A percentile compares a stretch with the other conserved stretches of the same genome.
phyloP scores from a whole-genome alignment of 306 rosid genomes.

The Echinosophora koreensis region DNA sequence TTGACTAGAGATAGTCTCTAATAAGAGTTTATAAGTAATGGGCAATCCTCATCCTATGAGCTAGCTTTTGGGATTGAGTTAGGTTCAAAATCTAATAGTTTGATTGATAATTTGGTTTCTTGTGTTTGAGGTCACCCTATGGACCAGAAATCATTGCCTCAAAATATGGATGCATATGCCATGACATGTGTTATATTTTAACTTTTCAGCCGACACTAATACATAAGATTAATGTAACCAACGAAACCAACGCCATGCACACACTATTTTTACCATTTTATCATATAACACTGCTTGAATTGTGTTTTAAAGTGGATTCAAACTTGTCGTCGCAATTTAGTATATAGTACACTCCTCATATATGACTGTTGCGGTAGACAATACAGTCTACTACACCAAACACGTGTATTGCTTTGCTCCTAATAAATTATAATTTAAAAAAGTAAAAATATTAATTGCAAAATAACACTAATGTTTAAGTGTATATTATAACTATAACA shows the following conservation, averaged over 20 bases:
- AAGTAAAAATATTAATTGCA: too few relatives aligned
- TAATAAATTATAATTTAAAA: background rate
- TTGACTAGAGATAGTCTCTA: too few relatives aligned
- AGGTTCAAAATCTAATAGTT: too few relatives aligned
- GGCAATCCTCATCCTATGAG: too few relatives aligned
- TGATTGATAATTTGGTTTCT: slow-evolving; percentile 2
- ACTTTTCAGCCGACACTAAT: slow-evolving; percentile 13
- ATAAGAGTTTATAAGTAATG: too few relatives aligned
- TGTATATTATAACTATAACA: background rate
- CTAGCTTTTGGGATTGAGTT: too few relatives aligned
- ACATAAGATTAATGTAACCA: background rate
- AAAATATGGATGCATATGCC: background rate
- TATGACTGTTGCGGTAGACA: too few relatives aligned
- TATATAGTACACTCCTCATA: too few relatives aligned
- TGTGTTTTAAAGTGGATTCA: background rate
- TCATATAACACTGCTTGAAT: background rate
- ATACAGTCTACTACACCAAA: background rate
- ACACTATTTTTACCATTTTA: background rate
- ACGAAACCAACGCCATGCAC: slow-evolving; percentile 16
- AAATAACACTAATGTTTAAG: too few relatives aligned
- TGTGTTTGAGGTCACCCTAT: background rate
- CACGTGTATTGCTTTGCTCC: background rate
- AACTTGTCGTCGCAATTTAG: background rate
- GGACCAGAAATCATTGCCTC: slow-evolving; percentile 38
- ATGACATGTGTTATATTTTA: slow-evolving; percentile 9